phyloP scores from a whole-genome alignment of 208 protist species.

The Zelonia costaricensis region DNA sequence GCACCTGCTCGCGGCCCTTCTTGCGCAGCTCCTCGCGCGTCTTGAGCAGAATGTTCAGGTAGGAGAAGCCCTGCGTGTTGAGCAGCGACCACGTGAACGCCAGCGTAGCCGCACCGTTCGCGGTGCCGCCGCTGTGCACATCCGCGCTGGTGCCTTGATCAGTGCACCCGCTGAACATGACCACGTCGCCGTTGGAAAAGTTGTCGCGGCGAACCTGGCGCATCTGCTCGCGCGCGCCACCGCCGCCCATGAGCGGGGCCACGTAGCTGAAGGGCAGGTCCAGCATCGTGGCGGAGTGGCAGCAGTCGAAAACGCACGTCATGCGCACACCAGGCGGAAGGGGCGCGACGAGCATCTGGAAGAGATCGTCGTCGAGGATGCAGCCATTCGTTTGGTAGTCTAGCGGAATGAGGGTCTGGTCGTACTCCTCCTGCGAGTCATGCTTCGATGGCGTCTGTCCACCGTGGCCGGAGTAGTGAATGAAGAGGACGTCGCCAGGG shows the following conservation, averaged over 20 bases:
- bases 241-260: conserved; percentile 15
- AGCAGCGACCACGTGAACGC: conserved; percentile 75
- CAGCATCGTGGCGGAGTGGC: conserved; percentile 90
- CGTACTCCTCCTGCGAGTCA: conserved; percentile 75
- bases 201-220: conserved; percentile 67
- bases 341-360: conserved; percentile 67
- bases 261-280: conserved; percentile 91
- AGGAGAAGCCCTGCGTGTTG: conserved; percentile 69
- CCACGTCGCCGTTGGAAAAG: conserved; percentile 79
- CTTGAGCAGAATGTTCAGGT: conserved; percentile 81
- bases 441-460: conserved; percentile 48
- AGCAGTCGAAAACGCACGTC: conserved; percentile 94
- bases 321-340: conserved; percentile 83
- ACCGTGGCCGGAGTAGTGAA: conserved; percentile 93
- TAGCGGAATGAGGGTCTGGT: conserved; percentile 84
- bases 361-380: conserved; percentile 92
- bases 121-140: conserved; percentile 40
- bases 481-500: conserved; percentile 88
- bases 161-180: conserved; percentile 90
- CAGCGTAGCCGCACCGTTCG: conserved; percentile 83
- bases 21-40: conserved; percentile 71
- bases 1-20: conserved; percentile 81
- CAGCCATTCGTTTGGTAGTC: conserved; percentile 67
- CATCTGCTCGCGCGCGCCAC: conserved; percentile 44
- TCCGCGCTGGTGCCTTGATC: conserved; percentile 88